Evolutionary conservation across 306 rosid species (phyloP).

Genomic region (Ormosia semicastrata): DNA sequence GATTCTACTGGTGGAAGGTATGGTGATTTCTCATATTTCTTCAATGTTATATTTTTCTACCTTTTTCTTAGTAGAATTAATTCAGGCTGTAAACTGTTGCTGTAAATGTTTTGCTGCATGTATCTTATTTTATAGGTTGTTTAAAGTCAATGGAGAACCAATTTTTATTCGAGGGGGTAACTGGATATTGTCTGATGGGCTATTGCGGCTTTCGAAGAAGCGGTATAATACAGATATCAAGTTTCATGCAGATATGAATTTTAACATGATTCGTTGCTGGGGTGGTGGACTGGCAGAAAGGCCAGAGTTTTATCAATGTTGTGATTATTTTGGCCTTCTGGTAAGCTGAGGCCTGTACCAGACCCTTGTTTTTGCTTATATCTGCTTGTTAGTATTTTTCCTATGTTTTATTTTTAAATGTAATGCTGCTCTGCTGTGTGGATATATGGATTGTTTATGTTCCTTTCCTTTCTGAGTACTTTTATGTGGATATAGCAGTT

Average conservation of each 20-base stretch:
- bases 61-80: neutral
- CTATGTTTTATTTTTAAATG: neutral
- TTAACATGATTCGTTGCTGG: constrained; percentile 99
- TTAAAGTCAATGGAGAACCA: constrained; percentile 91
- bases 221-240: constrained; percentile 85
- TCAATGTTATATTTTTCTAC: neutral
- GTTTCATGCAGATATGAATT: constrained; percentile 95
- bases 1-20: constrained; percentile 88
- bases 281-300: constrained; percentile 96
- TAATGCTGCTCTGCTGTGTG: neutral
- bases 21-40: neutral
- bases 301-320: constrained; percentile 88
- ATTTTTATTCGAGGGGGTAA: constrained; percentile 91
- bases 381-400: neutral
- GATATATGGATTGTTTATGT: neutral
- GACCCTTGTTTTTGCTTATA: constrained; percentile 6
- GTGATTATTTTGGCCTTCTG: constrained; percentile 89
- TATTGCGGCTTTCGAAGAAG: constrained; percentile 78
- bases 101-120: constrained; percentile 10
- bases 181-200: constrained; percentile 98
- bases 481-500: constrained; percentile 1
- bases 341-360: constrained; percentile 45
- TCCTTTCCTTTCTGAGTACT: neutral
- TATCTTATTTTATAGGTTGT: constrained; percentile 55
- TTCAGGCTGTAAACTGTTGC: constrained; percentile 9